A percentile compares a stretch with the other conserved stretches of the same genome.
Conservation (phyloP, 345 rosid genomes). For the Gossypium rotundifolium region DNA sequence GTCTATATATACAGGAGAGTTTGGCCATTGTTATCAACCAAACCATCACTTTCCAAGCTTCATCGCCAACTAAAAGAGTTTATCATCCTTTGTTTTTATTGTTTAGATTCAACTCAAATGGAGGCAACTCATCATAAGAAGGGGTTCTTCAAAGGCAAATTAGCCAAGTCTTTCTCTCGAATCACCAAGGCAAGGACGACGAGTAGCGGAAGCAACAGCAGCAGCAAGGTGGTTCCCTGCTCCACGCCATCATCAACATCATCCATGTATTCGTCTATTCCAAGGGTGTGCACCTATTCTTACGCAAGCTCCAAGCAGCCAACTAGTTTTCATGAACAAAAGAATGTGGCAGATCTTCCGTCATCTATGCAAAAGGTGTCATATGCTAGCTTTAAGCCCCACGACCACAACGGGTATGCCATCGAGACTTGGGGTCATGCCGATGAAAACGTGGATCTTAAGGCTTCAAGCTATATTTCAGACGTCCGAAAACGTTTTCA, state of each 20-base stretch:
- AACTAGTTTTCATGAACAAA: neutral
- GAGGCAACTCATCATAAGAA: conserved; percentile 21
- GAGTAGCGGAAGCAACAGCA: neutral
- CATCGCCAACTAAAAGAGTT: too few species aligned
- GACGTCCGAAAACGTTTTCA: conserved; percentile 14
- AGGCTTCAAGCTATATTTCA: conserved; percentile 34
- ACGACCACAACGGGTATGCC: neutral
- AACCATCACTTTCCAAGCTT: neutral
- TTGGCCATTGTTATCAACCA: neutral
- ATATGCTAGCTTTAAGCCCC: neutral
- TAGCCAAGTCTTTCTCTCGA: conserved; percentile 19
- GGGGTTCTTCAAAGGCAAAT: conserved; percentile 23
- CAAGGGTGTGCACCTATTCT: neutral
- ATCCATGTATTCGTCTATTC: neutral
- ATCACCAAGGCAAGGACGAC: neutral
- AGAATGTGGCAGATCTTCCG: neutral
- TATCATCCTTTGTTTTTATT: neutral
- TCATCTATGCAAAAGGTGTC: conserved; percentile 1
- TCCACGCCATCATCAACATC: neutral
- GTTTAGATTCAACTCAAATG: conserved; percentile 14
- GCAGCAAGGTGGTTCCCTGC: conserved; percentile 22
- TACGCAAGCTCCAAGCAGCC: conserved; percentile 8
- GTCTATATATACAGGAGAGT: too few species aligned
- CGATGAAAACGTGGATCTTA: conserved; percentile 41
- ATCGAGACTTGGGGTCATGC: neutral